Evolutionary conservation across 1,284 basidiomycete species (phyloP).

Genomic region (Malassezia arunalokei): DNA sequence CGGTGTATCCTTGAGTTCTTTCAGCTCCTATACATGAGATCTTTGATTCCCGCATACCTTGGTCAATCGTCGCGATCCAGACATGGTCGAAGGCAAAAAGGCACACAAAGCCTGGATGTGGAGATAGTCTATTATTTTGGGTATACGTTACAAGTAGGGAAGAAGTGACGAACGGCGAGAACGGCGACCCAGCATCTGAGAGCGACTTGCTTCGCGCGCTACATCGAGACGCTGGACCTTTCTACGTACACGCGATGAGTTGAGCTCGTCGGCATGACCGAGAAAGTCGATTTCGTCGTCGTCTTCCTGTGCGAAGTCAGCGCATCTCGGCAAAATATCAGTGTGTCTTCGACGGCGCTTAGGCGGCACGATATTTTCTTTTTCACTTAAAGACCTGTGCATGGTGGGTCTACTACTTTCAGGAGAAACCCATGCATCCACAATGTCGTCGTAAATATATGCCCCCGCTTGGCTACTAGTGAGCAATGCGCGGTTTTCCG

Average conservation of each 20-base stretch:
- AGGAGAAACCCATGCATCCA: conserved; percentile 8
- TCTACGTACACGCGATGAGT: neutral
- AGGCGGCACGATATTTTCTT: neutral
- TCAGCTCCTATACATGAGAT: conserved; percentile 5
- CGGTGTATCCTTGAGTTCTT: conserved; percentile 1
- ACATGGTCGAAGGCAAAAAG: neutral
- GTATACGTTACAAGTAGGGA: neutral
- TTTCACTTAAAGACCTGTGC: neutral
- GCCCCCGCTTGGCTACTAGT: neutral
- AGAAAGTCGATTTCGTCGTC: conserved; percentile 12
- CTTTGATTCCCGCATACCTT: conserved; percentile 1
- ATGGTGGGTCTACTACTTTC: neutral
- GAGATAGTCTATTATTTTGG: neutral
- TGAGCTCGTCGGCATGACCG: too few species aligned
- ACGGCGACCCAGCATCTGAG: neutral
- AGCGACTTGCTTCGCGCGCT: neutral
- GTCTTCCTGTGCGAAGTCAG: neutral
- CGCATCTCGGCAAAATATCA: neutral
- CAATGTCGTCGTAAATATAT: conserved; percentile 12
- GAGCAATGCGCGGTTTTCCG: conserved; percentile 4
- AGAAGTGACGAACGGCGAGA: neutral
- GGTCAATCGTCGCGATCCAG: conserved; percentile 7
- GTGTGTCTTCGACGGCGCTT: neutral
- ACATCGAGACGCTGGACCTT: conserved; percentile 11
- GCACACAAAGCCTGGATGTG: neutral